These are phyloP conservation scores for Amylostereum areolatum DNA, from an alignment of 1,284 basidiomycete genomes.

Conservation along the genomic window DNA sequence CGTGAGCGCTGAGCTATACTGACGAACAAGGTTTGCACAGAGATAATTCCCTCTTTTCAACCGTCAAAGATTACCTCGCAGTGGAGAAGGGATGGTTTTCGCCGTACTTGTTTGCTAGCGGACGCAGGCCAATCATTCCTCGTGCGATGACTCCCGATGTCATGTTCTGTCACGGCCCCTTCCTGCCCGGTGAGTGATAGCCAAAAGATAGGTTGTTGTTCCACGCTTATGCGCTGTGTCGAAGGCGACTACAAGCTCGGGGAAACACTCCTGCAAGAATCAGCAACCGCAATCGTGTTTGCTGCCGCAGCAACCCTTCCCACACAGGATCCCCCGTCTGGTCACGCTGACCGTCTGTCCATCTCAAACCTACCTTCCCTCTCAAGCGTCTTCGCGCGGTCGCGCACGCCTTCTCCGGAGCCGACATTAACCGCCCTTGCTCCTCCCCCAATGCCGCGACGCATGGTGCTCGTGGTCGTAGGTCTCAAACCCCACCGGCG, in stretches of 20 bases:
- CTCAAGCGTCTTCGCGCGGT: conserved; percentile 37
- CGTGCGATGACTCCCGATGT: conserved; percentile 60
- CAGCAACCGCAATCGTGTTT: conserved; percentile 43
- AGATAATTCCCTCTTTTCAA: conserved; percentile 48
- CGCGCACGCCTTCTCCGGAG: conserved; percentile 45
- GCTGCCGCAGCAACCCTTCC: conserved; percentile 26
- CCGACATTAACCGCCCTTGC: conserved; percentile 37
- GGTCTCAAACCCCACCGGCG: conserved; percentile 55
- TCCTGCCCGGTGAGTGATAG: conserved; percentile 38
- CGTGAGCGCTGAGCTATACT: neutral
- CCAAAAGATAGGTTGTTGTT: neutral
- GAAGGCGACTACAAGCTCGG: conserved; percentile 55
- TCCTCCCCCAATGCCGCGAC: conserved; percentile 38
- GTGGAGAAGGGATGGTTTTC: conserved; percentile 65
- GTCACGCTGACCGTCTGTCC: conserved; percentile 1
- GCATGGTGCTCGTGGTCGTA: conserved; percentile 48
- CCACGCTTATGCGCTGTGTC: neutral
- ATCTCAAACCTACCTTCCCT: conserved; percentile 20
- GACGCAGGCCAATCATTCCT: conserved; percentile 51
- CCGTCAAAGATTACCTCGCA: conserved; percentile 60
- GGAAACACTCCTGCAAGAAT: conserved; percentile 51
- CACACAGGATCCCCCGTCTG: neutral
- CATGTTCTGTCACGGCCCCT: conserved; percentile 62
- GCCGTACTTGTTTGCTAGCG: conserved; percentile 60
- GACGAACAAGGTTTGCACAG: conserved; percentile 20